Conservation (phyloP, 208 protist genomes). For the Wallacemonas sp. region DNA sequence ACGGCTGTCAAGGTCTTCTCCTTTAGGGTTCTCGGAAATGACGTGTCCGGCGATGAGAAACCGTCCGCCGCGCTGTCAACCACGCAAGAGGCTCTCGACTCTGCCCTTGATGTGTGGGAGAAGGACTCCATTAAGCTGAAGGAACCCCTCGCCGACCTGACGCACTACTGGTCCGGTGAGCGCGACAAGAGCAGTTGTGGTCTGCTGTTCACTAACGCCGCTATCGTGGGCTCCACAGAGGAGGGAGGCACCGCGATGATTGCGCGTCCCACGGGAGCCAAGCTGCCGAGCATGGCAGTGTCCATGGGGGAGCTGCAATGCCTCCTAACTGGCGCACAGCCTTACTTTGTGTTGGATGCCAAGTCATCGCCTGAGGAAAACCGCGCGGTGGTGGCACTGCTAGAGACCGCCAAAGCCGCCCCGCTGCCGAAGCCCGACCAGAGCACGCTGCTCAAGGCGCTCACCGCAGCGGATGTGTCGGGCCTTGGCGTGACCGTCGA, state of each 20-base stretch:
- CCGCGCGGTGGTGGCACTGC: constrained; percentile 36
- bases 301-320: constrained; percentile 58
- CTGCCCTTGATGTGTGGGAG: constrained; percentile 61
- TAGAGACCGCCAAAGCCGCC: constrained; percentile 29
- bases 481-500: constrained; percentile 43
- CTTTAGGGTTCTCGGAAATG: constrained; percentile 58
- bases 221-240: constrained; percentile 40
- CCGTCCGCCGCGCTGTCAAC: constrained; percentile 35
- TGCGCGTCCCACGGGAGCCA: constrained; percentile 31
- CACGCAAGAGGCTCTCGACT: constrained; percentile 68
- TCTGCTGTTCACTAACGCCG: constrained; percentile 36
- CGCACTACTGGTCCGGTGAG: constrained; percentile 57
- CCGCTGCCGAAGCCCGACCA: constrained; percentile 45
- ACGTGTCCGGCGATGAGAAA: constrained; percentile 46
- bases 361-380: constrained; percentile 39
- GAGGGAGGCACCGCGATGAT: constrained; percentile 34
- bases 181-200: constrained; percentile 46
- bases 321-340: constrained; percentile 37
- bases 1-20: constrained; percentile 67
- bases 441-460: constrained; percentile 34
- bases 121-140: constrained; percentile 49
- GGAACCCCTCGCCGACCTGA: constrained; percentile 61
- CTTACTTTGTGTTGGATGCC: constrained; percentile 54
- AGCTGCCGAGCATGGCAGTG: constrained; percentile 53
- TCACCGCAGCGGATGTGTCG: constrained; percentile 38